These are phyloP conservation scores for Candida boidinii DNA, from an alignment of 805 yeast genomes.

Conservation along the genomic window DNA sequence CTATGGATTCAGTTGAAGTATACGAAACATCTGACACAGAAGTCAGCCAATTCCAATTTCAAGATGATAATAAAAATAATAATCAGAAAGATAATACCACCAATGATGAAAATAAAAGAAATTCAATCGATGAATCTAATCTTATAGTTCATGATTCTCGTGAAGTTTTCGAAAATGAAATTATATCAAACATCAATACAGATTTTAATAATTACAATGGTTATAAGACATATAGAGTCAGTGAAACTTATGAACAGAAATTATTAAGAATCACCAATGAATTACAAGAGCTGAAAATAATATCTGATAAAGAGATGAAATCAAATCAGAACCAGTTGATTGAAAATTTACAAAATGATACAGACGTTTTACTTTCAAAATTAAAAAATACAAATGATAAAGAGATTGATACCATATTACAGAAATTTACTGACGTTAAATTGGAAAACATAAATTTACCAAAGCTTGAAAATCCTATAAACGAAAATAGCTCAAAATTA, in stretches of 20 bases:
- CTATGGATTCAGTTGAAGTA: too few species aligned
- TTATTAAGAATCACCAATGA: slow-evolving; percentile 7
- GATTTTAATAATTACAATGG: slow-evolving; percentile 3
- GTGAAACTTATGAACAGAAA: slow-evolving; percentile 4
- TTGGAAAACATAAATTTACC: too few species aligned
- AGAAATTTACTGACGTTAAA: neutral
- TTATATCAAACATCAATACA: neutral
- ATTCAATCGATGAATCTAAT: too few species aligned
- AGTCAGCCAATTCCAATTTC: too few species aligned
- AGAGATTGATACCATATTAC: neutral
- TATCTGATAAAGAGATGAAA: neutral
- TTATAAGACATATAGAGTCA: neutral
- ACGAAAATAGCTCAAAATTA: neutral
- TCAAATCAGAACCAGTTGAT: neutral
- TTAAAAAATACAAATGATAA: neutral
- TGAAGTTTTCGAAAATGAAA: slow-evolving; percentile 4
- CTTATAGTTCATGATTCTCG: slow-evolving; percentile 1
- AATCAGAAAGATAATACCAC: too few species aligned
- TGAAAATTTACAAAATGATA: slow-evolving; percentile 1
- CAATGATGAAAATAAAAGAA: too few species aligned
- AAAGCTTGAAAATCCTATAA: too few species aligned
- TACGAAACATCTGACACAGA: too few species aligned
- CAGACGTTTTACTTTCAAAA: slow-evolving; percentile 3
- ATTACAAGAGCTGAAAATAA: slow-evolving; percentile 6
- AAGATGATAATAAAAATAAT: too few species aligned